phyloP scores from a whole-genome alignment of 805 yeast genomes.

The Saccharomycopsis sp. region DNA sequence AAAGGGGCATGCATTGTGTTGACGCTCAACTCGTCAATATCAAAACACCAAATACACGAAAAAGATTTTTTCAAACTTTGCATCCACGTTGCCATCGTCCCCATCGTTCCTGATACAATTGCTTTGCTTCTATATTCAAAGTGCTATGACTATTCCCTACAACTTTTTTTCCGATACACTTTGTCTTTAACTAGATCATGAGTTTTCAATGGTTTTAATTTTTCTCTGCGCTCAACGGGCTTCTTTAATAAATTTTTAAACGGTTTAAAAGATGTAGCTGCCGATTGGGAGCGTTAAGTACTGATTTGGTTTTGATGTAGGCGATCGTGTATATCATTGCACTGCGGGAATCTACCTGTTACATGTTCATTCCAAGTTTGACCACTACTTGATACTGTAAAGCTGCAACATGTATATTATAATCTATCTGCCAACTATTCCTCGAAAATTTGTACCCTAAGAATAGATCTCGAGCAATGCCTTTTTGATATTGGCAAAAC shows the following conservation, averaged over 20 bases:
- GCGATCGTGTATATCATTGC: too few relatives aligned
- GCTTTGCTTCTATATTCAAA: not conserved
- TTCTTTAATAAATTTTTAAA: not conserved
- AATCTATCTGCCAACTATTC: not conserved
- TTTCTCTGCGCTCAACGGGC: not conserved
- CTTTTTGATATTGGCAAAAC: constrained; percentile 49
- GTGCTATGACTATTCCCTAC: not conserved
- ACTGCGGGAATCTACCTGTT: too few relatives aligned
- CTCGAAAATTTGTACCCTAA: not conserved
- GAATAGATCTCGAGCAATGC: constrained; percentile 49
- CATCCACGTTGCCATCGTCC: not conserved
- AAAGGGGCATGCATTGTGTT: not conserved
- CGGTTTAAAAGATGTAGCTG: not conserved
- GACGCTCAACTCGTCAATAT: constrained; percentile 1
- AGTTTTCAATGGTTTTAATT: not conserved
- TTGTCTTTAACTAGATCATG: not conserved
- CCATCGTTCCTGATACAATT: not conserved
- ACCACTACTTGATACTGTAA: too few relatives aligned
- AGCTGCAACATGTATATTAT: not conserved
- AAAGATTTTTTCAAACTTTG: not conserved
- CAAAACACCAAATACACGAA: not conserved
- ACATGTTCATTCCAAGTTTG: too few relatives aligned
- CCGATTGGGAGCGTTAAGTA: too few relatives aligned
- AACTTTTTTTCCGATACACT: not conserved
- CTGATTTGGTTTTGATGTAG: too few relatives aligned